phyloP scores from a whole-genome alignment of 2,329 filamentous ascomycete species.

The Daldinia sp. region DNA sequence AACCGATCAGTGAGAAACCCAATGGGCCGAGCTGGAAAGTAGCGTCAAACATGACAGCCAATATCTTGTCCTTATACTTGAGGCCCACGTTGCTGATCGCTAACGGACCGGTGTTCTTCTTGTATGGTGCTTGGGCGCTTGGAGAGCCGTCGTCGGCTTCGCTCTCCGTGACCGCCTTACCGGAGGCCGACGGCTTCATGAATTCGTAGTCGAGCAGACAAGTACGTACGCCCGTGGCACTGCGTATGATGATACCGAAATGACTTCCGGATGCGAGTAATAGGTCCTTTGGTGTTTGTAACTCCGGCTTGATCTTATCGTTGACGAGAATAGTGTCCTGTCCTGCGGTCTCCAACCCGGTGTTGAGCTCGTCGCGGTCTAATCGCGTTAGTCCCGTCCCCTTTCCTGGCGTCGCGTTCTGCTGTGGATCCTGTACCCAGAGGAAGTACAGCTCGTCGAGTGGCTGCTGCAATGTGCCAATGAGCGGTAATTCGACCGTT shows the following conservation, averaged over 20 bases:
- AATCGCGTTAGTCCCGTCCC: neutral
- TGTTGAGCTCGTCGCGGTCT: neutral
- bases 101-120: conserved; percentile 33
- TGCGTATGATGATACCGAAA: conserved; percentile 1
- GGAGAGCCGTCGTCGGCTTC: neutral
- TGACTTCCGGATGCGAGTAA: neutral
- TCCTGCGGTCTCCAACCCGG: neutral
- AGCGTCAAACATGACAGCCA: conserved; percentile 53
- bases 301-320: neutral
- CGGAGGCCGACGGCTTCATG: neutral
- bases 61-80: conserved; percentile 49
- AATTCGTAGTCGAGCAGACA: conserved; percentile 8
- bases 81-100: conserved; percentile 54
- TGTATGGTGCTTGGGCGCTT: conserved; percentile 2
- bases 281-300: neutral
- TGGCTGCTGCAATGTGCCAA: conserved; percentile 52
- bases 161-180: neutral
- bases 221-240: neutral
- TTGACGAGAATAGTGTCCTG: conserved; percentile 4
- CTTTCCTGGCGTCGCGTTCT: neutral
- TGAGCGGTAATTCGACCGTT: conserved; percentile 46
- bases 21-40: conserved; percentile 55
- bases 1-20: conserved; percentile 52
- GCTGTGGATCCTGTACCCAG: conserved; percentile 51
- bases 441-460: conserved; percentile 54